These are phyloP conservation scores for Phragmites australis DNA, from an alignment of 176 grass and related monocot genomes.

Conservation along the genomic window DNA sequence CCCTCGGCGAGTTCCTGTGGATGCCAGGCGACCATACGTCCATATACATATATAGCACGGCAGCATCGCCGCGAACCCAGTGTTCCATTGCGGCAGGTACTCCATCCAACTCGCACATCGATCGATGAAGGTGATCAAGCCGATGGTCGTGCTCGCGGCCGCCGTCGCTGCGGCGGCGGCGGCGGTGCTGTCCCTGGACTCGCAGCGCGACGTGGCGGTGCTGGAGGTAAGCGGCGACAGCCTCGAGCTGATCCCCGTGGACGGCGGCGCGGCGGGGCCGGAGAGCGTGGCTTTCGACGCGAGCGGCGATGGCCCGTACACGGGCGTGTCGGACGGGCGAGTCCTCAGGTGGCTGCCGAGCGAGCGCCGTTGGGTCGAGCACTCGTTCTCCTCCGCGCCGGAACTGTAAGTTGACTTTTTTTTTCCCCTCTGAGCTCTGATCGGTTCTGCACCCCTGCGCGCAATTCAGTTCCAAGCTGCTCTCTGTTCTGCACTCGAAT, in stretches of 20 bases:
- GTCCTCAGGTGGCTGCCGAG: constrained; percentile 54
- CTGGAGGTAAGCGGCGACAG: neutral
- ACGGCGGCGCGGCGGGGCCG: constrained; percentile 57
- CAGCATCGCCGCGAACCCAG: neutral
- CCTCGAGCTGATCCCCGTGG: constrained; percentile 49
- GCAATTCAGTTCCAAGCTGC: neutral
- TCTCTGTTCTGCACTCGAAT: neutral
- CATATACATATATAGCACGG: neutral
- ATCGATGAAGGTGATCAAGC: neutral
- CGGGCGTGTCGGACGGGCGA: constrained; percentile 71
- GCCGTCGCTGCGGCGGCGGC: constrained; percentile 5
- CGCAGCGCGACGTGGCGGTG: neutral
- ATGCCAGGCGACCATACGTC: neutral
- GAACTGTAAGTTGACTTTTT: constrained; percentile 47
- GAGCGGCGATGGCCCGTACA: constrained; percentile 57
- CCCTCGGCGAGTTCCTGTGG: neutral
- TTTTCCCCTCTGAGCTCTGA: neutral
- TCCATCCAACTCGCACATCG: too few relatives aligned
- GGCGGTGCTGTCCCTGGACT: constrained; percentile 14
- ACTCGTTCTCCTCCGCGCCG: constrained; percentile 44
- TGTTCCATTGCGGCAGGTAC: too few relatives aligned
- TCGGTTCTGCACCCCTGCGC: too few relatives aligned
- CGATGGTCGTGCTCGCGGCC: constrained; percentile 11
- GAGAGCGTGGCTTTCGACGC: constrained; percentile 63
- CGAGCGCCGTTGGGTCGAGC: constrained; percentile 53